Evolutionary conservation across 495 filamentous ascomycete species (phyloP).

Genomic region (Tuber indicum): DNA sequence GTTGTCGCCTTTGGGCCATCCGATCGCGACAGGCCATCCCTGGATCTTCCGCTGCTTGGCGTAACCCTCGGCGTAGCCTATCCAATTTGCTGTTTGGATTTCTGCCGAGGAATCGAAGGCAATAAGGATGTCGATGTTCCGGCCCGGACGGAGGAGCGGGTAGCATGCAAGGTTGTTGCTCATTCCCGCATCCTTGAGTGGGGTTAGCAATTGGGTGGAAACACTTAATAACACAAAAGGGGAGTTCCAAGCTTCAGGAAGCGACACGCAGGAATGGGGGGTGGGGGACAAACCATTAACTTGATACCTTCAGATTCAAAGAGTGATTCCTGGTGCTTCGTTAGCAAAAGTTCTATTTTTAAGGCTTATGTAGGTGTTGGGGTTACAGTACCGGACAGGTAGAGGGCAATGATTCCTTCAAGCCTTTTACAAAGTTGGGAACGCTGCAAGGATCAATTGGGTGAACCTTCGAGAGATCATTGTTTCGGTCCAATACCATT

Average conservation of each 20-base stretch:
- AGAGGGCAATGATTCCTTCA: slow-evolving; percentile 64
- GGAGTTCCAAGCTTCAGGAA: background rate
- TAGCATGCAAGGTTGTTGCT: slow-evolving; percentile 95
- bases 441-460: slow-evolving; percentile 83
- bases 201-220: slow-evolving; percentile 4
- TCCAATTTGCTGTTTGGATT: slow-evolving; percentile 83
- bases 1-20: slow-evolving; percentile 67
- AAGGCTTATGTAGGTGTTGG: background rate
- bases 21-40: slow-evolving; percentile 86
- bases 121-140: slow-evolving; percentile 84
- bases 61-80: slow-evolving; percentile 86
- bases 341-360: slow-evolving; percentile 45
- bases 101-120: slow-evolving; percentile 83
- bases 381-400: slow-evolving; percentile 52
- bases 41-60: slow-evolving; percentile 78
- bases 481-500: slow-evolving; percentile 72
- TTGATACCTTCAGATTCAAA: slow-evolving; percentile 64
- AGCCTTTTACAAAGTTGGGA: slow-evolving; percentile 77
- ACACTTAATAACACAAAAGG: background rate
- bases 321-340: slow-evolving; percentile 44
- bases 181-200: slow-evolving; percentile 75
- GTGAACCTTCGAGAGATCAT: slow-evolving; percentile 80
- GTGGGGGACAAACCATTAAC: slow-evolving; percentile 55
- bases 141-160: slow-evolving; percentile 76
- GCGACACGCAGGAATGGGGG: background rate